Evolutionary conservation across 2,329 filamentous ascomycete genomes (phyloP), one percentile per base, ranked within the genome.

Genomic region (Calonectria montana): DNA sequence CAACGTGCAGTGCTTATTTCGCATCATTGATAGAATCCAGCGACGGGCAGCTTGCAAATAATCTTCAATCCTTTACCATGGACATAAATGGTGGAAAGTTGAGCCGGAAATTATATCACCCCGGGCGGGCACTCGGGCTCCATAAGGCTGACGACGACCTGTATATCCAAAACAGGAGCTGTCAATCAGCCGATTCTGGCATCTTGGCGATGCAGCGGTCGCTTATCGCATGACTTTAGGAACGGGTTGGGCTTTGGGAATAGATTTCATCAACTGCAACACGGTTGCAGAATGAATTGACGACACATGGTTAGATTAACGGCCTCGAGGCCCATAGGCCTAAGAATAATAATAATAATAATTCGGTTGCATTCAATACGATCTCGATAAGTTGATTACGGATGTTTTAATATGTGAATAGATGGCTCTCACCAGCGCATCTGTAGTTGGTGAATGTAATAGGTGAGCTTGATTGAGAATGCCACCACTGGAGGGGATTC

Each of bases 121-220:
- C 16, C 27, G 39, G 59, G 37, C 23, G 15, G 43, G 43, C 43
- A 12, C 41, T 43, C 12, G 27, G 61, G 61, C 61, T 48, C 41
- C 39, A 47, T 48, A 64, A 47, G 61, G 61, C 61, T 64, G 61
- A 64, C 16, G 41, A 48, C 12, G 61, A 29, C 43, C 12, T 59
- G 53, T 59, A 59, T 59, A 59, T 37, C 3, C 31, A 39, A 39
- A 59, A 59, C 53, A 29, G 23, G 31, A 39, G 53, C 53, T 13
- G 21, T 25, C 37, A 37, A 59, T 57, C 31, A 57, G 18, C 53
- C 53, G 29, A 16, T 9, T 57, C 53, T 59, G 21, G n/a, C 53
- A 59, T 18, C 53, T 59, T 59, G 53, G 53, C 31, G 53, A 59
- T 59, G 53, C 53, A 21, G 37, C 37, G 23, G 31, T 59, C 31